Base-by-base conservation (phyloP, 805 yeast genomes). In the Blastobotrys terrestris region DNA sequence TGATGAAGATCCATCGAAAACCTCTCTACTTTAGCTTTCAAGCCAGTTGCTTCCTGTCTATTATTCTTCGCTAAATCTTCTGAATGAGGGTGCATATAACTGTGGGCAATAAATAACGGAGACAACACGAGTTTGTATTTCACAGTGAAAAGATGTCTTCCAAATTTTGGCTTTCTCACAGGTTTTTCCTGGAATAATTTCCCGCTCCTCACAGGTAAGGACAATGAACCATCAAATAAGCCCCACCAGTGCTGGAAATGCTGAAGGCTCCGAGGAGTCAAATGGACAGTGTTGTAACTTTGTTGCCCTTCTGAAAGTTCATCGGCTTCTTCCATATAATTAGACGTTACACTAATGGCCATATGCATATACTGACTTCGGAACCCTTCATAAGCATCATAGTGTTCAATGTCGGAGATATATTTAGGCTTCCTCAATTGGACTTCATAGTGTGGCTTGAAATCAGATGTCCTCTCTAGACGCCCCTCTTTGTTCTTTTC, bases 221-320 rank as follows among this genome's bases (percentile, higher is more conserved):
- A 81, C 59, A 85, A 75, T 52, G 84, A 83, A 21, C 92, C 84
- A n/a, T 84, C 78, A 67, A 92, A 92, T 58, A 87, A 77, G 35
- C 70, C 69, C 96, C 97, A 91, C 98, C 98, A 94, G 3, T 67
- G 64, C 62, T 81, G 82, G 70, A 94, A 90, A 55, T 82, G 85
- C 5, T 70, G 64, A 58, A 92, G 74, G 0, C 83, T 77, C 3
- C 72, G 72, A 1, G 97, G 96, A 2, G 90, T 76, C 50, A 92
- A 69, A 64, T 91, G 95, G 45, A 87, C 76, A 1, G 90, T 75
- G 68, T 91, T 92, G 60, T 83, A 82, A 8, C 81, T 46, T 4
- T 56, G 51, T 4, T 61, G 53, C 35, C 8, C 11, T 6, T 26
- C 11, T 5, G 5, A 5, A 26, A 26, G 35, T 31, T 49, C 54